phyloP scores from a whole-genome alignment of 371 early-diverging fungal species.

The Dinochytrium kinnereticum region DNA sequence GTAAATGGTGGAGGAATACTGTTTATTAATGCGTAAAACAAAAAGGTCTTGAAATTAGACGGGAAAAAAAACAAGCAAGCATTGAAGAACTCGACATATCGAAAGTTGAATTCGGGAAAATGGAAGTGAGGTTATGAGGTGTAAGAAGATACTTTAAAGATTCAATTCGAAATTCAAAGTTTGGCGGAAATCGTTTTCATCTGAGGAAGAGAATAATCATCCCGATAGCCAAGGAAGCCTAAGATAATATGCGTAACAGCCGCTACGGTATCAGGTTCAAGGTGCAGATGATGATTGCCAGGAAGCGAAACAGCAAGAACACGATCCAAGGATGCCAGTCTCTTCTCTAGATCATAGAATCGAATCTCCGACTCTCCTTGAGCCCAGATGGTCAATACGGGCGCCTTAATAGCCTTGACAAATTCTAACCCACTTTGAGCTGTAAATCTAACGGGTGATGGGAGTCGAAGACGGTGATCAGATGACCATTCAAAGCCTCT shows the following conservation, averaged over 20 bases:
- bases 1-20: no score
- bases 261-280: constrained; percentile 28
- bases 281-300: constrained; percentile 34
- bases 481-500: constrained; percentile 9
- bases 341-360: constrained; percentile 7
- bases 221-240: constrained; percentile 18
- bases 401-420: constrained; percentile 21
- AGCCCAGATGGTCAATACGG: constrained; percentile 25
- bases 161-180: no score
- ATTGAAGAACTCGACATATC: no score
- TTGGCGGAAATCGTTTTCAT: background rate
- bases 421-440: constrained; percentile 25
- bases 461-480: constrained; percentile 14
- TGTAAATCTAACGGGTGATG: constrained; percentile 7
- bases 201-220: background rate
- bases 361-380: constrained; percentile 18
- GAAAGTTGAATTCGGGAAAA: no score
- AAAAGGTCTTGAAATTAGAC: no score
- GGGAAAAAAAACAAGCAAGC: no score
- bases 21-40: no score
- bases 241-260: constrained; percentile 24
- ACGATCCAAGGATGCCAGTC: constrained; percentile 5
- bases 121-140: no score
- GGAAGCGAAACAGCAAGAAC: constrained; percentile 19
- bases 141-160: no score